Conservation (phyloP, 2,329 filamentous ascomycete species). For the Ascocoryne sarcoides region DNA sequence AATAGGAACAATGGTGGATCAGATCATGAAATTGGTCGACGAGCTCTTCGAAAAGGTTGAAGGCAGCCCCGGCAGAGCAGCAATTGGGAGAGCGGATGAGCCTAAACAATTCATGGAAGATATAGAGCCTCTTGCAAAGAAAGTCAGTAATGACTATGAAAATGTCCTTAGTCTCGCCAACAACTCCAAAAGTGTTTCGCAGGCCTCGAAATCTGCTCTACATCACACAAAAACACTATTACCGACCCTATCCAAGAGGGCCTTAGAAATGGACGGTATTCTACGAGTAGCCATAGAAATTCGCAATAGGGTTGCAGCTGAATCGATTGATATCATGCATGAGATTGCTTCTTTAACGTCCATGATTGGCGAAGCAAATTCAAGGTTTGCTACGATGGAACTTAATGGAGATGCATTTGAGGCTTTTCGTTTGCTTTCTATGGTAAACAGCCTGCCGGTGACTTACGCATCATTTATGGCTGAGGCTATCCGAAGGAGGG, state of each 20-base stretch:
- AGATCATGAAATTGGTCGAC: constrained; percentile 53
- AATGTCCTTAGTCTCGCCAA: constrained; percentile 61
- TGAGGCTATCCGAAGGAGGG: constrained; percentile 75
- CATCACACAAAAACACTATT: constrained; percentile 55
- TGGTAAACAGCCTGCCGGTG: constrained; percentile 75
- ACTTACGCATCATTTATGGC: constrained; percentile 84
- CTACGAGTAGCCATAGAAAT: constrained; percentile 50
- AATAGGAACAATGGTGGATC: constrained; percentile 50
- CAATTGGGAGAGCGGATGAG: constrained; percentile 51
- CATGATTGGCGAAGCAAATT: constrained; percentile 62
- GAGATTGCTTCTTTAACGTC: constrained; percentile 73
- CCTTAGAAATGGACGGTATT: constrained; percentile 53
- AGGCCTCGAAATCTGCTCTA: constrained; percentile 54
- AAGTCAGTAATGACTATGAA: constrained; percentile 80
- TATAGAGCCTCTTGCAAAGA: constrained; percentile 76
- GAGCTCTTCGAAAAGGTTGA: constrained; percentile 55
- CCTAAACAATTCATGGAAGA: constrained; percentile 66
- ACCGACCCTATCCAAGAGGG: constrained; percentile 47
- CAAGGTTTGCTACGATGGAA: constrained; percentile 62
- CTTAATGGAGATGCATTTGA: constrained; percentile 68
- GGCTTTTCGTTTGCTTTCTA: constrained; percentile 70
- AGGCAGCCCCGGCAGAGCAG: constrained; percentile 44
- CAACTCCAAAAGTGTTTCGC: constrained; percentile 54
- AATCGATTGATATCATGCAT: constrained; percentile 68
- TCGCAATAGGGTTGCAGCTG: constrained; percentile 58